Conservation (phyloP, 192 early-diverging fungal species). For the Podila minutissima region DNA sequence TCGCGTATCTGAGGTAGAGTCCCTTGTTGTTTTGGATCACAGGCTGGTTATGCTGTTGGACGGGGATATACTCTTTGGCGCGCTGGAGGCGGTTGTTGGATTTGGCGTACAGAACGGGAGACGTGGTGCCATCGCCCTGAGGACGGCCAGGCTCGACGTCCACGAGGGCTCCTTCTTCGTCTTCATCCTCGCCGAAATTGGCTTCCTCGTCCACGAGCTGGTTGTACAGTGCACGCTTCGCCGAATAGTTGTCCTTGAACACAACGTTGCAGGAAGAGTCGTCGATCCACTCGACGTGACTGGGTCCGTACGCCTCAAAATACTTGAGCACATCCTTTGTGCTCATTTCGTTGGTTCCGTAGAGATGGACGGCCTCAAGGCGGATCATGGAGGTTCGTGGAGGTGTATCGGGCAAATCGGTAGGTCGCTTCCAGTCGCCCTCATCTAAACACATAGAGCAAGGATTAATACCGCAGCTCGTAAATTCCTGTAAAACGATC, state of each 20-base stretch:
- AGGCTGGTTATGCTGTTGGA: slow-evolving; percentile 36
- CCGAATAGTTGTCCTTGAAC: slow-evolving; percentile 31
- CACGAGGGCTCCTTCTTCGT: background rate
- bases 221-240: slow-evolving; percentile 44
- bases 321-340: slow-evolving; percentile 57
- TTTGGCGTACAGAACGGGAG: slow-evolving; percentile 2
- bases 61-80: slow-evolving; percentile 37
- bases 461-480: too few relatives aligned
- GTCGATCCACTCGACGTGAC: slow-evolving; percentile 60
- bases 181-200: slow-evolving; percentile 42
- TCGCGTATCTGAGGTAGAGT: slow-evolving; percentile 48
- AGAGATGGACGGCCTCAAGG: slow-evolving; percentile 47
- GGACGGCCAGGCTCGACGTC: slow-evolving; percentile 17
- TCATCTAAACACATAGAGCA: slow-evolving; percentile 11
- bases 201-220: slow-evolving; percentile 37
- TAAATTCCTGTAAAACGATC: background rate
- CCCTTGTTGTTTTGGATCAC: slow-evolving; percentile 21
- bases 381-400: slow-evolving; percentile 44
- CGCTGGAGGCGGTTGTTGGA: slow-evolving; percentile 43
- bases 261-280: slow-evolving; percentile 57
- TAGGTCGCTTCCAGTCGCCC: slow-evolving; percentile 18
- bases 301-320: slow-evolving; percentile 46
- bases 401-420: slow-evolving; percentile 31
- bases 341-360: slow-evolving; percentile 58
- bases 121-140: background rate